Percentiles rank a stretch among this genome's conserved stretches.
Evolutionary conservation across 23 red algal species (phyloP).

Genomic region (Chondrus crispus): DNA sequence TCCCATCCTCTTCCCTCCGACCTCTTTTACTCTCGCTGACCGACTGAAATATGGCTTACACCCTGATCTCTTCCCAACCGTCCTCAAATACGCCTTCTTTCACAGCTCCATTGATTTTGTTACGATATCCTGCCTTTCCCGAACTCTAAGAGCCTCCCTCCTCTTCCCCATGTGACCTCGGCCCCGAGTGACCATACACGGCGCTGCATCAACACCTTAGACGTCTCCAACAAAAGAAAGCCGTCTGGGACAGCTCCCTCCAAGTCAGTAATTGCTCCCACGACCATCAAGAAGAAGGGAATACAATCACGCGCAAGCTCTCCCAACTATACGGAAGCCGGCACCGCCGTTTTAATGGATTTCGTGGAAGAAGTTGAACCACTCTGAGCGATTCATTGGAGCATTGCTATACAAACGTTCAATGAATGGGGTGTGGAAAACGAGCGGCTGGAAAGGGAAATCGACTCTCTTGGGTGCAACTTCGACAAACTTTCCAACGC

Average conservation of each 20-base stretch:
- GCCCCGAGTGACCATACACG: background rate
- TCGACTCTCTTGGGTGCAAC: background rate
- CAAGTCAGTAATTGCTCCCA: background rate
- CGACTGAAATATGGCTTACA: background rate
- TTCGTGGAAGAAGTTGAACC: slow-evolving; percentile 21
- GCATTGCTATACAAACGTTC: background rate
- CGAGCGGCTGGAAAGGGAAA: background rate
- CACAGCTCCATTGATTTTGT: background rate
- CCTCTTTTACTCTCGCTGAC: background rate
- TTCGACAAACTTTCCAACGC: slow-evolving; percentile 1
- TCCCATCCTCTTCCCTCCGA: background rate
- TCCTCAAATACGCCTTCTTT: background rate
- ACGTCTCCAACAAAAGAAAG: background rate
- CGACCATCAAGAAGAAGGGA: background rate
- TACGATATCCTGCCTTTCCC: background rate
- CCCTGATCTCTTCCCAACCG: background rate
- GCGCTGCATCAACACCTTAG: background rate
- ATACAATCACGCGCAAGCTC: background rate
- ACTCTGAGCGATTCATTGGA: background rate
- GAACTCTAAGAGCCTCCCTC: background rate
- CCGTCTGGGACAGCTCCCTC: background rate
- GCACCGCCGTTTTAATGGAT: background rate
- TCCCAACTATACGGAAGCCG: background rate
- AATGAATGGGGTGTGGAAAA: background rate
- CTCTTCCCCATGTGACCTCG: background rate